Conservation (phyloP, 768 basidiomycete species). For the Lentinula raphanica region DNA sequence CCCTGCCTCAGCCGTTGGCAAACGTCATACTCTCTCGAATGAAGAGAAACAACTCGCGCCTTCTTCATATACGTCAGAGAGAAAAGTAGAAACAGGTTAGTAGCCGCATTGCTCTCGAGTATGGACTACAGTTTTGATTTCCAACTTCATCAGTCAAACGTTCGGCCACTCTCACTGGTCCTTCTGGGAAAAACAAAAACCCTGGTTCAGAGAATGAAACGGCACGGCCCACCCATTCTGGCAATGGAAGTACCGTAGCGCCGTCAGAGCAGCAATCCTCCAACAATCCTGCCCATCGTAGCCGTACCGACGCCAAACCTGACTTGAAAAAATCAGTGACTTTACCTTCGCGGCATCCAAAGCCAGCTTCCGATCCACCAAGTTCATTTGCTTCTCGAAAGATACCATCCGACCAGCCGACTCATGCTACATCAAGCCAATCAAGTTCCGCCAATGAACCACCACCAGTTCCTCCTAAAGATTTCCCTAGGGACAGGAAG, state of each 20-base stretch:
- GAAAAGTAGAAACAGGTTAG: background rate
- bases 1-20: too few relatives aligned
- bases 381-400: background rate
- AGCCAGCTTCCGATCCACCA: background rate
- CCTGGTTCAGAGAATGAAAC: background rate
- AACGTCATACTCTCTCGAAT: background rate
- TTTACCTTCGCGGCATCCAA: background rate
- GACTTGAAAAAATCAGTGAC: background rate
- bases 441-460: background rate
- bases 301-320: background rate
- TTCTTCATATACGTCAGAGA: background rate
- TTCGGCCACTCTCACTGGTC: background rate
- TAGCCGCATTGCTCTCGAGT: background rate
- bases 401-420: background rate
- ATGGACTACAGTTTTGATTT: background rate
- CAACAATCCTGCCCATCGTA: too few relatives aligned
- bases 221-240: background rate
- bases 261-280: background rate
- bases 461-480: background rate
- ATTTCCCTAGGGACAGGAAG: background rate
- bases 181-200: too few relatives aligned
- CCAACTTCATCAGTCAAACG: background rate
- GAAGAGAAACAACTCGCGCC: background rate
- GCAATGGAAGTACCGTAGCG: background rate
- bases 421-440: too few relatives aligned